Base-by-base conservation (phyloP, 1,284 basidiomycete genomes). In the Ganoderma meredithae region DNA sequence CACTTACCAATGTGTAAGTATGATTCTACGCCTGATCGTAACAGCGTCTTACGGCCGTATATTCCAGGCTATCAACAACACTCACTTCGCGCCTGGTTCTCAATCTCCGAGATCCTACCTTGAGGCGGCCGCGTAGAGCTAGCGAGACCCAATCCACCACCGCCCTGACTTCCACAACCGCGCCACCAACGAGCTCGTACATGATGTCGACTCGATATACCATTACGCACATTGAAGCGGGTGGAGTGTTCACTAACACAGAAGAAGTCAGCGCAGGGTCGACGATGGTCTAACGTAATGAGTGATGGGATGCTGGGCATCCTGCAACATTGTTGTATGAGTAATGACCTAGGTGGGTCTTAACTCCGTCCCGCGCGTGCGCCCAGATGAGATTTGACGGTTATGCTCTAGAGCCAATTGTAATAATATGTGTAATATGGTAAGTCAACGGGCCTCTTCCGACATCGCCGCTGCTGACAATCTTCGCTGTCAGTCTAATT, bases 1-100 rank as follows among this genome's bases (percentile, higher is more conserved):
- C 69, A 12, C 61, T 70, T 8, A 74, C 73, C 13, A 77, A 77
- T 49, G 75, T 75, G 75, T 77, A 59, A 62, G 76, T 25, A 4
- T 25, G 22, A 25, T 12, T 22, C 72, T 43, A 36, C 2, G 36
- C 22, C 22, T 27, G 61, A 13, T n/a, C 39, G 15, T 2, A 36
- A 17, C 1, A 47, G 4, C 36, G 7, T 13, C n/a, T 62, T 12
- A 53, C 52, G 17, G 19, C 40, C 1, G 10, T 13, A n/a, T 7
- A 17, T 27, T 5, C n/a, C 47, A 72, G 71, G 7, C 43, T 74
- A 1, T 70, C 73, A 12, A 70, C 69, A 17, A 71, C 68, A 2
- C 62, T 74, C 13, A 69, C 68, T 13, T 70, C 73, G 1, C 65
- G 71, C 17, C 60, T 71, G 1, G 71, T 74, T 8, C 71, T 74